Evolutionary conservation across 1,139 yeast genomes (phyloP).

Genomic region (Hansenula lynferdii): DNA sequence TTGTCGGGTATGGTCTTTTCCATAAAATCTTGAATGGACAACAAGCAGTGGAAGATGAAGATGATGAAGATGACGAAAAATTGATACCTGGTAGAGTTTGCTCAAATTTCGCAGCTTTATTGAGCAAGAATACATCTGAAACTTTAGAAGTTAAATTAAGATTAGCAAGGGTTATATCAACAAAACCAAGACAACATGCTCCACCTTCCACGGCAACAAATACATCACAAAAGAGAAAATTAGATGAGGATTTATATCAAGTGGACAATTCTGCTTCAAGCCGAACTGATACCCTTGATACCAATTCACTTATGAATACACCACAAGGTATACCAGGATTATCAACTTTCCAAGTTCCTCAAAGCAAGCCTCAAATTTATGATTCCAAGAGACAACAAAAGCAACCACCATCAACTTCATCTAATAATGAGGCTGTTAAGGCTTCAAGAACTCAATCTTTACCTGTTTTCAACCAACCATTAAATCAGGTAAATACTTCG

Average conservation of each 20-base stretch:
- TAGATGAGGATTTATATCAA: conserved; percentile 3
- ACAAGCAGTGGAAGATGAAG: conserved; percentile 9
- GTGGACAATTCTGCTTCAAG: too few species aligned
- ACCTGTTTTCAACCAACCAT: conserved; percentile 49
- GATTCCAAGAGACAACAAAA: conserved; percentile 8
- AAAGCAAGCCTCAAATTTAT: neutral
- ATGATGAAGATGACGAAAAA: conserved; percentile 22
- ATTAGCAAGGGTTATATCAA: conserved; percentile 35
- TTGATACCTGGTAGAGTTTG: conserved; percentile 69
- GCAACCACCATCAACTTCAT: neutral
- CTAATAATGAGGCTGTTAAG: conserved; percentile 31
- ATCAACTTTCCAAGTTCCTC: neutral
- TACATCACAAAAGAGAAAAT: conserved; percentile 5
- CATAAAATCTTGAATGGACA: conserved; percentile 34
- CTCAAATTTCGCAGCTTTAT: conserved; percentile 57
- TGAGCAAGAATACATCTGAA: conserved; percentile 42
- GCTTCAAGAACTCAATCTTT: conserved; percentile 65
- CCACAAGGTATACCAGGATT: neutral
- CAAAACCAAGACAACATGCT: too few species aligned
- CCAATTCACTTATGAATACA: neutral
- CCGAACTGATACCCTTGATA: neutral
- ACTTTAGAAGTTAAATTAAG: conserved; percentile 64
- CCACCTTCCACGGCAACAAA: too few species aligned
- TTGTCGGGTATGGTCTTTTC: conserved; percentile 68
- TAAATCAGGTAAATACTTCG: conserved; percentile 30